Conservation (phyloP, 2,329 filamentous ascomycete genomes). For the Aspergillus jensenii region DNA sequence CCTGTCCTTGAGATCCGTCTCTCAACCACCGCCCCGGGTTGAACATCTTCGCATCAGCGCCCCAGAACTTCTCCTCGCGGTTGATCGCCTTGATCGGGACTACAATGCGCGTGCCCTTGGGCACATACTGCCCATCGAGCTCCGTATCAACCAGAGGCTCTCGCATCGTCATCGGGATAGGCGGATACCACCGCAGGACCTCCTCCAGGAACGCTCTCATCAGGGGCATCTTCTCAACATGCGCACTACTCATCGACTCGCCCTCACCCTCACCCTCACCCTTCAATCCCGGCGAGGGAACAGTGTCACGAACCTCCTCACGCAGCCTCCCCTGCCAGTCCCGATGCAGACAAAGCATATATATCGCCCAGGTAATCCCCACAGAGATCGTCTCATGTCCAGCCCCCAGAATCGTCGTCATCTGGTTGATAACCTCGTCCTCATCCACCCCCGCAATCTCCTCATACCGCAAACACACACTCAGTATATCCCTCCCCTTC, state of each 20-base stretch:
- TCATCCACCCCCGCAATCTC: background rate
- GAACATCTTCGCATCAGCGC: background rate
- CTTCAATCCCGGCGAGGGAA: background rate
- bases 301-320: background rate
- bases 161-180: background rate
- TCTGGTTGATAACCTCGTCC: background rate
- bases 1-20: background rate
- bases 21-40: background rate
- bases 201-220: background rate
- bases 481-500: background rate
- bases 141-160: background rate
- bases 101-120: background rate
- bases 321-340: background rate
- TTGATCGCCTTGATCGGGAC: background rate
- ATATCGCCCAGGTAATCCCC: background rate
- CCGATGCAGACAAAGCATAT: background rate
- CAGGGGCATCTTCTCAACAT: background rate
- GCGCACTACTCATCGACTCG: background rate
- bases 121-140: background rate
- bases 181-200: background rate
- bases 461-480: background rate
- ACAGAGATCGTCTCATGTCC: background rate
- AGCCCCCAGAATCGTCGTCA: background rate
- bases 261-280: too few relatives aligned
- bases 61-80: background rate